Evolutionary conservation across 2,329 filamentous ascomycete species (phyloP), one percentile per base, ranked within the genome.

Genomic region (Nothophaeocryptopus gaeumannii): DNA sequence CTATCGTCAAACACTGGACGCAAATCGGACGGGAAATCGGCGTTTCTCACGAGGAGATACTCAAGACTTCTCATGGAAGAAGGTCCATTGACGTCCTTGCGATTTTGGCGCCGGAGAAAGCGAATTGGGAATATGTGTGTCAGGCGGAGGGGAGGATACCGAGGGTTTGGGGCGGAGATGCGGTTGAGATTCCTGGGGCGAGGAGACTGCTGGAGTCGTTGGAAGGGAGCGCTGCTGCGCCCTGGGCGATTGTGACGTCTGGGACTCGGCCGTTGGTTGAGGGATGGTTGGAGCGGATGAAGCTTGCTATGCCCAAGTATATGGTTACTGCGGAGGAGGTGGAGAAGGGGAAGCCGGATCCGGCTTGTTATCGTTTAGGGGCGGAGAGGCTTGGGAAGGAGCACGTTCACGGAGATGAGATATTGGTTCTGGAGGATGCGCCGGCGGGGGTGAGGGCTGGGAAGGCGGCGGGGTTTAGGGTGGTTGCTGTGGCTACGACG

Each of bases 111-210:
- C 87, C 89, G 12, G 84, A 88, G 60, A 89, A 89, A 67, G 93
- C 93, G 36, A 96, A 86, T 62, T 92, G 88, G 89, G 89, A 96
- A 58, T 96, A 96, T 65, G 83, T 96, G 60, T 82, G 80, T 67
- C 74, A 85, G 49, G 82, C 91, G 68, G 93, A 97, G 73, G 84
- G 81, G 16, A 75, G 80, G 15, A 83, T 97, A 33, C 92, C 92
- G 2, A 79, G 82, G 64, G 77, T 86, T 45, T 89, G 88, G 72
- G 89, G 89, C 47, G 70, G 78, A 35, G 85, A 92, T 68, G 92
- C 89, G 34, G 77, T 84, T 52, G 91, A 96, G 69, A 89, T 97
- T 58, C 89, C 89, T 1, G 93, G 92, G 8, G 20, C 42, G 13
- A 47, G 90, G 54, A 67, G 75, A 29, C 37, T 68, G 12, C 51